Percentiles rank a stretch among this genome's conserved stretches.
These are phyloP conservation scores for Neurospora sp. DNA, from an alignment of 495 filamentous ascomycete species.

Conservation along the genomic window DNA sequence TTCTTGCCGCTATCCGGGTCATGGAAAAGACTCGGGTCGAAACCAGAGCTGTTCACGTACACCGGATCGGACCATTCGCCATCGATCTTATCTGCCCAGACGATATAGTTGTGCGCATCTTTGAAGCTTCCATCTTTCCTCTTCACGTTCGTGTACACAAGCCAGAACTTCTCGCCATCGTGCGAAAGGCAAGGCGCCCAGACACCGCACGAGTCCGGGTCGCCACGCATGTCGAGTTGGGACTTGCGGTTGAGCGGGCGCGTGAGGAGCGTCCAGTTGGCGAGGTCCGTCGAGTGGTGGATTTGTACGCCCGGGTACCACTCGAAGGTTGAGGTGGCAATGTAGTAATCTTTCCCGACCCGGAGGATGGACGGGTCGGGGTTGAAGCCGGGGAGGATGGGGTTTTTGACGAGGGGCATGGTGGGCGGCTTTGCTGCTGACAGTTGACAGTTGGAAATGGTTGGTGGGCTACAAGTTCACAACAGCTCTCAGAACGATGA, in stretches of 20 bases:
- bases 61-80: conserved; percentile 49
- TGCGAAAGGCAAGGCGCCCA: conserved; percentile 55
- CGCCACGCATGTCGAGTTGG: conserved; percentile 52
- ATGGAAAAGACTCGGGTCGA: conserved; percentile 50
- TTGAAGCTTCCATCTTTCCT: conserved; percentile 47
- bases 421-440: not conserved
- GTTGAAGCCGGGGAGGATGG: conserved; percentile 54
- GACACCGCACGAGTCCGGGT: conserved; percentile 48
- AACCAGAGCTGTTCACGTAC: conserved; percentile 42
- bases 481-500: not conserved
- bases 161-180: conserved; percentile 47
- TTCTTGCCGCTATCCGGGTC: conserved; percentile 42
- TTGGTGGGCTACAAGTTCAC: not conserved
- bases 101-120: conserved; percentile 46
- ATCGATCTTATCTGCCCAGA: conserved; percentile 32
- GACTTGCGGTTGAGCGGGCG: conserved; percentile 49
- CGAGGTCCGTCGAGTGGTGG: conserved; percentile 45
- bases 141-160: conserved; percentile 47
- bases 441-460: not conserved
- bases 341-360: conserved; percentile 48
- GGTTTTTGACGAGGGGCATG: conserved; percentile 43
- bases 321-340: conserved; percentile 54
- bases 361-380: conserved; percentile 51
- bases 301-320: conserved; percentile 53
- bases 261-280: conserved; percentile 48